These are phyloP conservation scores for Exsudoporus frostii DNA, from an alignment of 768 basidiomycete genomes.

Conservation along the genomic window DNA sequence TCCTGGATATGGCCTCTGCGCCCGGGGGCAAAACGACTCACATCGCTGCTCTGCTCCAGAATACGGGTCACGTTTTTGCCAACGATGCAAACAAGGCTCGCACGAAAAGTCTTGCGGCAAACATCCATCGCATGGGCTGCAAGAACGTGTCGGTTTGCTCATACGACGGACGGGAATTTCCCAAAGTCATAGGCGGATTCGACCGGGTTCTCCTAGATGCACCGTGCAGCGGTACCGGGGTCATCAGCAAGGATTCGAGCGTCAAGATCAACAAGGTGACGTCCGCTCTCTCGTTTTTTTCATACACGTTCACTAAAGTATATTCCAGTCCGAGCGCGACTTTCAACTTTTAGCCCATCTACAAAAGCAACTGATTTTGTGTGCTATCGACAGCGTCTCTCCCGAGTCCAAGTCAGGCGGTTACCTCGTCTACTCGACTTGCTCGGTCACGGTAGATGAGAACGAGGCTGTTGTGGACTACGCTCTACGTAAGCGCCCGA, in stretches of 20 bases:
- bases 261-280: conserved; percentile 97
- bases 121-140: conserved; percentile 95
- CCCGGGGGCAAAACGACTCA: conserved; percentile 99
- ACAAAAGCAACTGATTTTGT: conserved; percentile 97
- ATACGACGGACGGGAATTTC: conserved; percentile 96
- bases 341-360: conserved; percentile 95
- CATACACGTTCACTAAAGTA: conserved; percentile 1
- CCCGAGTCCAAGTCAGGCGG: conserved; percentile 90
- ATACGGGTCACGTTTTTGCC: conserved; percentile 96
- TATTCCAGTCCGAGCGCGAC: conserved; percentile 80
- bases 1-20: conserved; percentile 98
- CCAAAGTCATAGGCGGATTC: conserved; percentile 98
- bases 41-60: conserved; percentile 94
- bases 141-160: conserved; percentile 97
- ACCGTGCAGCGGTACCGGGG: conserved; percentile 96
- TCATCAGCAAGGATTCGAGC: conserved; percentile 95
- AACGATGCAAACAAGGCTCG: conserved; percentile 94
- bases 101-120: conserved; percentile 95
- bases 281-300: background rate
- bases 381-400: conserved; percentile 94
- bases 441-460: conserved; percentile 97
- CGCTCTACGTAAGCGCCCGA: conserved; percentile 90
- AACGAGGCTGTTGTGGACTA: conserved; percentile 99
- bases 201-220: conserved; percentile 97
- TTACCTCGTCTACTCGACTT: conserved; percentile 96